Evolutionary conservation across 108 stramenopile genomes (phyloP).

Genomic region (Conticribra guillardii): DNA sequence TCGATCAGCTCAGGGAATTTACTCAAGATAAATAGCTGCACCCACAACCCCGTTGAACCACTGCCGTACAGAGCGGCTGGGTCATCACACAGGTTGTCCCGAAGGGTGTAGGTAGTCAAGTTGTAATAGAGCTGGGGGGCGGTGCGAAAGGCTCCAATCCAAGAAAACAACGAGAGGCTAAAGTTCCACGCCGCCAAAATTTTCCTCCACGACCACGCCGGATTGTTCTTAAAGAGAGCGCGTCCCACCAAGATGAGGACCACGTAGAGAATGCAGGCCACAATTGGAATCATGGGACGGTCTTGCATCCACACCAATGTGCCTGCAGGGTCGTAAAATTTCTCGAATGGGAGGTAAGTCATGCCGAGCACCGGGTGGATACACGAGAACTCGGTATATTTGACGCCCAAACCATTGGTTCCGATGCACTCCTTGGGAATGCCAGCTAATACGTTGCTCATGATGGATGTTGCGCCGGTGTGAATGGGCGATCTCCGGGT

Average conservation of each 20-base stretch:
- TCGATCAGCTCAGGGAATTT: constrained; percentile 97
- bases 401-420: constrained; percentile 45
- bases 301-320: constrained; percentile 53
- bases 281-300: constrained; percentile 45
- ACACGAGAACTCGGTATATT: constrained; percentile 64
- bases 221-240: constrained; percentile 47
- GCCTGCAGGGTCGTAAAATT: constrained; percentile 49
- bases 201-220: constrained; percentile 70
- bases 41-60: constrained; percentile 91
- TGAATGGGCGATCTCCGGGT: too few relatives aligned
- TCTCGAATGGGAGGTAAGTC: constrained; percentile 50
- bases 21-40: constrained; percentile 90
- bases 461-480: too few relatives aligned
- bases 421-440: constrained; percentile 55
- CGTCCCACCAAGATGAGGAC: constrained; percentile 49
- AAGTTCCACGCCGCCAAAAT: constrained; percentile 89
- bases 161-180: constrained; percentile 81
- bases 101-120: constrained; percentile 55
- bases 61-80: constrained; percentile 73
- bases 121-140: constrained; percentile 89
- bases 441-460: constrained; percentile 10
- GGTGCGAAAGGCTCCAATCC: constrained; percentile 88
- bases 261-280: constrained; percentile 49
- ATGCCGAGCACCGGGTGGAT: constrained; percentile 41
- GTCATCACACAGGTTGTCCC: constrained; percentile 78